Evolutionary conservation across 2,329 filamentous ascomycete species (phyloP), one percentile per base, ranked within the genome.

Genomic region (Colletotrichum karsti): DNA sequence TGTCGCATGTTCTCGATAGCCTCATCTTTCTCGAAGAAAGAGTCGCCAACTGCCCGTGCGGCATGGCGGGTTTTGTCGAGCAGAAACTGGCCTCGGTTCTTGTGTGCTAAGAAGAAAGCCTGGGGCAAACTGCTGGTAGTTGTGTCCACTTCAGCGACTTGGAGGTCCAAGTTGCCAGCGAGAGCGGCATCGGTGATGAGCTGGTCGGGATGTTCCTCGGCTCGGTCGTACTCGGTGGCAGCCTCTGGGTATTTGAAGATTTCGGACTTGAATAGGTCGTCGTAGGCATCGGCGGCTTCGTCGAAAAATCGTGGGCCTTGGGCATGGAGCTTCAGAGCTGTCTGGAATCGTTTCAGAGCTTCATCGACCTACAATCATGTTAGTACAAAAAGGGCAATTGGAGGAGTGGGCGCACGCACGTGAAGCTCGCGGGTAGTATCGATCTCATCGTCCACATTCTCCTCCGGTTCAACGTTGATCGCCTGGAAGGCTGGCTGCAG

Each of bases 401-500:
- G 28, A 8, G 10, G 33, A 8, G 4, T 15, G 6, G n/a, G 3
- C 10, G n/a, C n/a, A 74, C 79, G 51, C 71, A 89, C 88, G 75
- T 97, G 95, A 58, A 99, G 90, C 79, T 98, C 95, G 78, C 95
- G 96, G 35, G 95, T 97, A 74, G 96, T 94, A 78, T 99, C 96
- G 75, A 97, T 85, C 80, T 98, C 95, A 74, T 97, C 93, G 77
- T 97, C 94, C 71, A 92, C 85, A 65, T 93, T 93, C 76, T 97
- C 93, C 81, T 98, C 96, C 9, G 93, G 92, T 80, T 98, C 95
- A 81, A 98, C 89, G 78, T 99, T 99, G 79, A 98, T 90, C 59
- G 95, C 93, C 75, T 92, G 90, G 82, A 97, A 98, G 74, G 89
- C 87, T 72, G 88, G 85, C 88, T 89, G 69, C 33, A 13, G 53